phyloP scores from a whole-genome alignment of 441 rosid genomes.

The Euphorbia corollata region DNA sequence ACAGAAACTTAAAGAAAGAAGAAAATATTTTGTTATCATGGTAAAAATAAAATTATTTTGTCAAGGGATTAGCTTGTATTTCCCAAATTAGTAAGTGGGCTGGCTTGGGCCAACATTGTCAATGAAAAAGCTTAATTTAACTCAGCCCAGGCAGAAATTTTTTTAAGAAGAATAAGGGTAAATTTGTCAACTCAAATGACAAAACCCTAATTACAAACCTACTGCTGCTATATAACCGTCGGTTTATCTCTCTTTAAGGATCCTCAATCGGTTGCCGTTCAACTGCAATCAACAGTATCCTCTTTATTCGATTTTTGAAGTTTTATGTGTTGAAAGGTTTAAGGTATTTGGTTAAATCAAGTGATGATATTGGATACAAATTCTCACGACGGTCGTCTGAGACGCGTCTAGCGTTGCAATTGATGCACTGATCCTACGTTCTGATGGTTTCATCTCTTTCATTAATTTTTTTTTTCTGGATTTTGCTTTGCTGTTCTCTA shows the following conservation, averaged over 20 bases:
- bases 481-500: not conserved
- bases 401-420: conserved; percentile 26
- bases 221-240: conserved; percentile 8
- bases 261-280: too few species aligned
- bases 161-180: conserved; percentile 7
- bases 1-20: too few species aligned
- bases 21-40: too few species aligned
- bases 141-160: too few species aligned
- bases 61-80: too few species aligned
- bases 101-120: too few species aligned
- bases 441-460: conserved; percentile 31
- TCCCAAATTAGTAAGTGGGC: too few species aligned
- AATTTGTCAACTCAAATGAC: conserved; percentile 10
- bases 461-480: not conserved
- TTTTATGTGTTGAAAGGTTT: not conserved
- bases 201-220: conserved; percentile 18
- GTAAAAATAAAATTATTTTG: too few species aligned
- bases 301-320: not conserved
- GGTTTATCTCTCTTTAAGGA: not conserved
- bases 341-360: conserved; percentile 15
- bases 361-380: conserved; percentile 39
- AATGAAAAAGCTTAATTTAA: too few species aligned
- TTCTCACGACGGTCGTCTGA: conserved; percentile 63
- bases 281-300: not conserved
- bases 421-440: conserved; percentile 43